Evolutionary conservation across 331 rosid species (phyloP).

Genomic region (Cydonia oblonga): DNA sequence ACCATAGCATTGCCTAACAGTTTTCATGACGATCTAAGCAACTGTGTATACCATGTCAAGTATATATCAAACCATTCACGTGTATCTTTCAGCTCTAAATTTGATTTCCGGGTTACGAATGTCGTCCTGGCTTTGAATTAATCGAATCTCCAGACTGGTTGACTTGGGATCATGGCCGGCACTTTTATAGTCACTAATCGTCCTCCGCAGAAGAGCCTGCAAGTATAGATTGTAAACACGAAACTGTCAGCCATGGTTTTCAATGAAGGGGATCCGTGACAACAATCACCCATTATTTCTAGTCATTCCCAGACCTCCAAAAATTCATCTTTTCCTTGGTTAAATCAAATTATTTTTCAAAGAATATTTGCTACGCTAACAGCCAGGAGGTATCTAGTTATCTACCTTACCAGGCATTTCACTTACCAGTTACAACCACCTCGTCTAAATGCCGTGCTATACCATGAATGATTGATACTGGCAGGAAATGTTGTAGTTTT

Average conservation of each 20-base stretch:
- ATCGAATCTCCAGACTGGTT: constrained; percentile 77
- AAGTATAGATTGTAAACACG: background rate
- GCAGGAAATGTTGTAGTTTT: background rate
- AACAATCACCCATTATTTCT: no score
- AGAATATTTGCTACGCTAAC: no score
- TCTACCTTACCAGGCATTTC: no score
- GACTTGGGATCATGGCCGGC: constrained; percentile 54
- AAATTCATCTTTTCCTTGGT: no score
- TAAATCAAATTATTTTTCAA: no score
- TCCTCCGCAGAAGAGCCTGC: constrained; percentile 80
- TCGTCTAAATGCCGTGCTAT: background rate
- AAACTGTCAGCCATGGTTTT: background rate
- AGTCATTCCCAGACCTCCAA: no score
- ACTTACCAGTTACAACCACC: background rate
- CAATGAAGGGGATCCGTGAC: no score
- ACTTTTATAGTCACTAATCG: constrained; percentile 43
- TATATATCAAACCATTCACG: background rate
- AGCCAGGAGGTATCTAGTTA: no score
- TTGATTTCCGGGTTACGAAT: constrained; percentile 58
- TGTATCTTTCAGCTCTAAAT: constrained; percentile 53
- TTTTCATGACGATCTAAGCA: no score
- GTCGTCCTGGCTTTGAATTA: constrained; percentile 72
- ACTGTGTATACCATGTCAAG: background rate
- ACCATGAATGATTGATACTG: background rate
- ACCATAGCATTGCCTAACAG: background rate